A percentile compares a stretch with the other conserved stretches of the same genome.
Evolutionary conservation across 805 yeast genomes (phyloP).

Genomic region (Wickerhamomyces hampshirensis): DNA sequence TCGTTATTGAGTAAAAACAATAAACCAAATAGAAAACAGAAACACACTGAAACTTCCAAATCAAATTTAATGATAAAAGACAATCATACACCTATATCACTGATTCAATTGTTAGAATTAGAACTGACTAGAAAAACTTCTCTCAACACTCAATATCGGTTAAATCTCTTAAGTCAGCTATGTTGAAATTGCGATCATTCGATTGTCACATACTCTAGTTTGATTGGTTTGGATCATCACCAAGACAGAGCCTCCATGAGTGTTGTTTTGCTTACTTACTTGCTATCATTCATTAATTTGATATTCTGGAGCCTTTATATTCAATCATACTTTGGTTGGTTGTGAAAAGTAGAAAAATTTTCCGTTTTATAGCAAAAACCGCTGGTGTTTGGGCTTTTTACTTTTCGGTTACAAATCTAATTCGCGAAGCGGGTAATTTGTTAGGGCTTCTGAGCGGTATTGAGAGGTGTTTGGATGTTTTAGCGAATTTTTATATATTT

Average conservation of each 20-base stretch:
- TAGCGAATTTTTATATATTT: neutral
- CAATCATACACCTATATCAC: slow-evolving; percentile 18
- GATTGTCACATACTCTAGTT: slow-evolving; percentile 65
- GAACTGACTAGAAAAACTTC: no score
- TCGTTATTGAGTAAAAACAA: no score
- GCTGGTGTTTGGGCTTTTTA: neutral
- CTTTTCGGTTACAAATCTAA: no score
- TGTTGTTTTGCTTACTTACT: no score
- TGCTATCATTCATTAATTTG: no score
- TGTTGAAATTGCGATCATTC: slow-evolving; percentile 42
- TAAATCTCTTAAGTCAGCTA: slow-evolving; percentile 4
- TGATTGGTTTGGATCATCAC: slow-evolving; percentile 36
- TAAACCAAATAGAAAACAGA: no score
- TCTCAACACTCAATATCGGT: slow-evolving; percentile 2
- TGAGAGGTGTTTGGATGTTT: neutral
- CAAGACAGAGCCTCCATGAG: no score
- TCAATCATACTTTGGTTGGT: no score
- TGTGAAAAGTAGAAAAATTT: neutral
- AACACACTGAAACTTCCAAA: no score
- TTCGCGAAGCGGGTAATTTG: no score
- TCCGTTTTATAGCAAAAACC: neutral
- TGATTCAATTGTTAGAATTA: slow-evolving; percentile 3
- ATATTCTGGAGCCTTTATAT: no score
- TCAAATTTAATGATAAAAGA: no score
- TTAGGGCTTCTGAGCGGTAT: neutral